These are phyloP conservation scores for Crepidotus variabilis DNA, from an alignment of 768 basidiomycete species.

Conservation along the genomic window DNA sequence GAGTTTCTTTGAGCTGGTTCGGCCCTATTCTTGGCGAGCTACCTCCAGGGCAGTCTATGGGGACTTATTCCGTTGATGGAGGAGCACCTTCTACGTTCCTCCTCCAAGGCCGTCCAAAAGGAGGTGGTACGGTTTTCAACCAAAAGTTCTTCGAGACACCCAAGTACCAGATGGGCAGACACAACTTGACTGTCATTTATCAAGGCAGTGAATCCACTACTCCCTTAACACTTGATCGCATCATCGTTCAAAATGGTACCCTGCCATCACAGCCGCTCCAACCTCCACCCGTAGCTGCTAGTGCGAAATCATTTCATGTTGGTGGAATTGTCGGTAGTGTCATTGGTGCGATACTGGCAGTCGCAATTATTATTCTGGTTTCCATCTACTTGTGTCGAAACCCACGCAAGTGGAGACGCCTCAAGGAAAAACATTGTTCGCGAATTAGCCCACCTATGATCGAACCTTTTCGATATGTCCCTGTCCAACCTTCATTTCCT, in stretches of 20 bases:
- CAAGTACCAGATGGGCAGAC: slow-evolving; percentile 14
- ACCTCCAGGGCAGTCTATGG: slow-evolving; percentile 14
- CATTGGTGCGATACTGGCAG: too few species aligned
- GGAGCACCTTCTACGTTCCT: slow-evolving; percentile 6
- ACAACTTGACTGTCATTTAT: slow-evolving; percentile 21
- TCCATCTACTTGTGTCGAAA: too few species aligned
- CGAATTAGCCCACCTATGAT: too few species aligned
- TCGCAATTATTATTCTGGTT: too few species aligned
- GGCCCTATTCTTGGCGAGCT: slow-evolving; percentile 17
- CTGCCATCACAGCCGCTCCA: neutral
- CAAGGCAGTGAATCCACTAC: slow-evolving; percentile 14
- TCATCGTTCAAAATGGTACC: slow-evolving; percentile 8
- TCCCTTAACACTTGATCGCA: slow-evolving; percentile 18
- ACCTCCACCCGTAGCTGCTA: neutral
- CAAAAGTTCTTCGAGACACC: slow-evolving; percentile 18
- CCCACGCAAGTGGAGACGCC: too few species aligned
- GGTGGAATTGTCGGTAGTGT: too few species aligned
- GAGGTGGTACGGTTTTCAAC: slow-evolving; percentile 14
- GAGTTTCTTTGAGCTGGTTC: slow-evolving; percentile 22
- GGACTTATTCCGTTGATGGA: slow-evolving; percentile 20
- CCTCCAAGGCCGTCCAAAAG: slow-evolving; percentile 10
- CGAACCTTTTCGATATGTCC: too few species aligned
- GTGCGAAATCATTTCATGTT: too few species aligned
- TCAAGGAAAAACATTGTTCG: too few species aligned
- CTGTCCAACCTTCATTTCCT: too few species aligned